phyloP scores from a whole-genome alignment of 345 rosid species.

The Euclidium syriacum region DNA sequence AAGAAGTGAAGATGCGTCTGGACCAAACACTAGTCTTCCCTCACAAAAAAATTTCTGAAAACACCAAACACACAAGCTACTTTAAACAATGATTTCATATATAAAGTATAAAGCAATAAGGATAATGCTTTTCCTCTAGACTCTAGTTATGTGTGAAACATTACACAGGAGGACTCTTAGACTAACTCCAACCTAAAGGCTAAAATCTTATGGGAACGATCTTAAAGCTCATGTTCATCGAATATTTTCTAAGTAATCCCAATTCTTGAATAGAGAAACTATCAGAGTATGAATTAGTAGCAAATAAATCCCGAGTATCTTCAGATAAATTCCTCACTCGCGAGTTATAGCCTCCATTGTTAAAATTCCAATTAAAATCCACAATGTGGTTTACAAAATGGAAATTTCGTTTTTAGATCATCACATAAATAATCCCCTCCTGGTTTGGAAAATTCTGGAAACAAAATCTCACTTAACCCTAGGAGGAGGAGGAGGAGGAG shows the following conservation, averaged over 20 bases:
- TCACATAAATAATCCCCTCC: background rate
- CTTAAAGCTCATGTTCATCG: too few relatives aligned
- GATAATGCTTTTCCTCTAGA: background rate
- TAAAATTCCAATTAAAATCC: background rate
- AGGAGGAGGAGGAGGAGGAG: background rate
- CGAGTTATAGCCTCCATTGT: background rate
- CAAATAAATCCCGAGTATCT: background rate
- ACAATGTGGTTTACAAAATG: background rate
- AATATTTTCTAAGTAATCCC: too few relatives aligned
- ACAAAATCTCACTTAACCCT: background rate
- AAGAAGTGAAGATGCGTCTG: slow-evolving; percentile 68
- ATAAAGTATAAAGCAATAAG: background rate
- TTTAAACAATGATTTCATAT: background rate
- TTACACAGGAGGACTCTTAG: background rate
- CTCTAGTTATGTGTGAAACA: background rate
- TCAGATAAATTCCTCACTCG: background rate
- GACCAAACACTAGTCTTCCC: slow-evolving; percentile 84
- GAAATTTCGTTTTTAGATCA: background rate
- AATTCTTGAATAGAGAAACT: background rate
- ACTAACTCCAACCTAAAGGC: background rate
- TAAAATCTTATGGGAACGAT: background rate
- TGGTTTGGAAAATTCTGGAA: background rate
- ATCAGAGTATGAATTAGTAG: background rate
- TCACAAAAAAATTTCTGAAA: slow-evolving; percentile 76
- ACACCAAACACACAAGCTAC: background rate